Evolutionary conservation across 1,284 basidiomycete species (phyloP).

Genomic region (Gastroboletus turbinatus): DNA sequence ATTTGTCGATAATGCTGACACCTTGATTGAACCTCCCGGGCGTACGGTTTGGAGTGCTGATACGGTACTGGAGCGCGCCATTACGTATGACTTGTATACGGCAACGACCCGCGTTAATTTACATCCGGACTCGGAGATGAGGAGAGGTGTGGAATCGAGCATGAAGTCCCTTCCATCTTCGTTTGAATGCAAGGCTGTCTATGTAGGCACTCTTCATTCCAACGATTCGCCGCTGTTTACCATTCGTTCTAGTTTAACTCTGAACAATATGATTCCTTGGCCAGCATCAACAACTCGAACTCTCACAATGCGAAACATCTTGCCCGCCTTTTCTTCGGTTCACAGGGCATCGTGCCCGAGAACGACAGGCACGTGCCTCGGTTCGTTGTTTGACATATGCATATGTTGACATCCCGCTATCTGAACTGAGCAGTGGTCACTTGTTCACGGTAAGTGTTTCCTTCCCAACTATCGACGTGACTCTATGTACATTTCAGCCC

Average conservation of each 20-base stretch:
- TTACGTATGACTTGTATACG: no score
- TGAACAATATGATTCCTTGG: conserved; percentile 10
- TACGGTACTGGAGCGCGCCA: no score
- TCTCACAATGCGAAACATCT: conserved; percentile 1
- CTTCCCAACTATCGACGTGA: not conserved
- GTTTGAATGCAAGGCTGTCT: conserved; percentile 19
- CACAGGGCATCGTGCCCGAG: conserved; percentile 11
- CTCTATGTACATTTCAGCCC: not conserved
- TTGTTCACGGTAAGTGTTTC: conserved; percentile 67
- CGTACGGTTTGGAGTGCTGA: no score
- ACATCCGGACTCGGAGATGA: no score
- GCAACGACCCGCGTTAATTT: no score
- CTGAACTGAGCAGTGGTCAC: conserved; percentile 24
- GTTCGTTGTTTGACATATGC: not conserved
- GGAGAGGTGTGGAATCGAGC: no score
- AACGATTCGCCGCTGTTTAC: not conserved
- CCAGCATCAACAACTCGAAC: not conserved
- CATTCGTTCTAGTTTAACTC: conserved; percentile 12
- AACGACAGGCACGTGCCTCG: conserved; percentile 1
- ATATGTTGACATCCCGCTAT: not conserved
- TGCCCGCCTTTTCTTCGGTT: conserved; percentile 3
- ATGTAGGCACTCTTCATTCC: conserved; percentile 5
- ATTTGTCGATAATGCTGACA: no score
- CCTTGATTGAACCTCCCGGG: no score
- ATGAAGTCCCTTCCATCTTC: no score